Percentiles rank a stretch among this genome's conserved stretches.
These are phyloP conservation scores for Micractinium sp. DNA, from an alignment of 139 green algal genomes.

Conservation along the genomic window DNA sequence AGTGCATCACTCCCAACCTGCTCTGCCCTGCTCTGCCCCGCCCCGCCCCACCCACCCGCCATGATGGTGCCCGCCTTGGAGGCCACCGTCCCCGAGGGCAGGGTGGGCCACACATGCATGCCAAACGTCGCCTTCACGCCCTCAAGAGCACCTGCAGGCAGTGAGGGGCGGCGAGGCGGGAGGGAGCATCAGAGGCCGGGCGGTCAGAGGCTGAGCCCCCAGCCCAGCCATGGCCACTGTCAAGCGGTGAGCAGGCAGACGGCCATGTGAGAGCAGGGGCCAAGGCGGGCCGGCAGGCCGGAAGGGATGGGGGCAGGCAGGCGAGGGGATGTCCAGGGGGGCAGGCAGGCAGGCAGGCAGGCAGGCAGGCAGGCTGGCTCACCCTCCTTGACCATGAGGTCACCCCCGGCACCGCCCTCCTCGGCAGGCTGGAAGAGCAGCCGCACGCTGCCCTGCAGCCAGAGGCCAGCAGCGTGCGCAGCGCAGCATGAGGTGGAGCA, in stretches of 20 bases:
- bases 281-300: background rate
- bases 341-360: background rate
- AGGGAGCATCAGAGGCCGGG: background rate
- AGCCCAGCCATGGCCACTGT: no score
- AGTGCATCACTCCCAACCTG: no score
- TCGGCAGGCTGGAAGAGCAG: conserved; percentile 96
- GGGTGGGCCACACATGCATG: conserved; percentile 84
- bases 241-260: background rate
- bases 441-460: conserved; percentile 71
- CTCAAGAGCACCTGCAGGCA: conserved; percentile 52
- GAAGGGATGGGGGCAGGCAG: background rate
- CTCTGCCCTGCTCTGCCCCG: no score
- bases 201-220: no score
- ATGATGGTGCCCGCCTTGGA: conserved; percentile 80
- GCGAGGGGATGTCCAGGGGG: background rate
- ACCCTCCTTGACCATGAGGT: conserved; percentile 69
- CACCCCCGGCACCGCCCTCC: conserved; percentile 82
- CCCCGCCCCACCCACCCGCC: no score
- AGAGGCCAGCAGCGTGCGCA: background rate
- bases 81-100: conserved; percentile 68
- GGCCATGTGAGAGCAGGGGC: no score
- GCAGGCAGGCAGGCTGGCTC: background rate
- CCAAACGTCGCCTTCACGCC: conserved; percentile 69
- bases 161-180: background rate
- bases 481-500: background rate